Evolutionary conservation across 2,329 filamentous ascomycete genomes (phyloP).

Genomic region (Paramyrothecium roridum): DNA sequence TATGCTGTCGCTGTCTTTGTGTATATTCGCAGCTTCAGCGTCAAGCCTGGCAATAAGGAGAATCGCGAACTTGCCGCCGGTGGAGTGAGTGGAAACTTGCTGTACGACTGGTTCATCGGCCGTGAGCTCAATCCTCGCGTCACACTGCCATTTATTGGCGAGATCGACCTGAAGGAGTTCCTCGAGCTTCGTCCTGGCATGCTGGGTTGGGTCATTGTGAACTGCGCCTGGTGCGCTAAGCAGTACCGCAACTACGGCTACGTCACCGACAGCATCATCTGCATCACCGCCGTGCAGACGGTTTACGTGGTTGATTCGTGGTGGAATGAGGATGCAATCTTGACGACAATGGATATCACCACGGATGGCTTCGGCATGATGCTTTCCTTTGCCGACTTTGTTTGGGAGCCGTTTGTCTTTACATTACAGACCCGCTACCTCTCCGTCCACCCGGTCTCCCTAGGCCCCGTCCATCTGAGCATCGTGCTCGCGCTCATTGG

Average conservation of each 20-base stretch:
- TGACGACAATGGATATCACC: constrained; percentile 93
- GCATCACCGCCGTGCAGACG: constrained; percentile 73
- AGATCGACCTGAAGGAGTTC: constrained; percentile 86
- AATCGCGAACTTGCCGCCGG: constrained; percentile 78
- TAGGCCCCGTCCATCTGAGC: constrained; percentile 65
- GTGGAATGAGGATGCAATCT: constrained; percentile 82
- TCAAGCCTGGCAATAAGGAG: constrained; percentile 70
- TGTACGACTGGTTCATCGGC: constrained; percentile 97
- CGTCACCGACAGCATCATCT: constrained; percentile 80
- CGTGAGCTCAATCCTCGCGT: constrained; percentile 91
- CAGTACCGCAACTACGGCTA: constrained; percentile 84
- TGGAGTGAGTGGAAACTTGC: constrained; percentile 75
- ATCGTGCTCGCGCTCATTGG: constrained; percentile 65
- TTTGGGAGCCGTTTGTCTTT: constrained; percentile 92
- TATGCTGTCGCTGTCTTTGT: constrained; percentile 72
- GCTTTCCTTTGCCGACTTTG: constrained; percentile 87
- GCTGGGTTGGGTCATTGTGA: constrained; percentile 82
- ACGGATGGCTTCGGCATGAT: constrained; percentile 94
- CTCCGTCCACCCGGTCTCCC: constrained; percentile 73
- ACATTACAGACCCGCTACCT: constrained; percentile 82
- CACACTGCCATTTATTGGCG: constrained; percentile 73
- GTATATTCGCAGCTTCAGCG: constrained; percentile 78
- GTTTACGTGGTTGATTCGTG: constrained; percentile 83
- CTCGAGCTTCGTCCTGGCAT: constrained; percentile 90
- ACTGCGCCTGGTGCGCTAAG: constrained; percentile 79